Percentiles rank a stretch among this genome's conserved stretches.
Evolutionary conservation across 768 basidiomycete genomes (phyloP).

Genomic region (Kwoniella sp.): DNA sequence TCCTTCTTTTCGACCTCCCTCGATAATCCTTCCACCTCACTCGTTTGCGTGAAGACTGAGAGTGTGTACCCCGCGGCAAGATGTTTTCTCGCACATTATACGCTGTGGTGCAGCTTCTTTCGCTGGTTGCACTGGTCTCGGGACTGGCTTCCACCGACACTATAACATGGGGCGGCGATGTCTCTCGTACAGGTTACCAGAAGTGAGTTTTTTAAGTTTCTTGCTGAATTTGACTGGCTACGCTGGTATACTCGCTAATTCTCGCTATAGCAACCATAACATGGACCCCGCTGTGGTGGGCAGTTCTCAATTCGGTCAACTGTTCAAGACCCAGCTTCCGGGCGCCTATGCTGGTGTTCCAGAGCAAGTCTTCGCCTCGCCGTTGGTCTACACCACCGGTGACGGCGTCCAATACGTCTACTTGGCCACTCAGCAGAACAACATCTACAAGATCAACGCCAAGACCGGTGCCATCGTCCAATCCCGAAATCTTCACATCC

Average conservation of each 20-base stretch:
- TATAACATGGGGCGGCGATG: constrained; percentile 22
- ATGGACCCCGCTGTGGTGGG: constrained; percentile 24
- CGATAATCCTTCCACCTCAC: neutral
- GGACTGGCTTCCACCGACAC: constrained; percentile 12
- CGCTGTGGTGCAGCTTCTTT: constrained; percentile 10
- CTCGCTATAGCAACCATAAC: constrained; percentile 22
- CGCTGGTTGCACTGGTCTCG: constrained; percentile 13
- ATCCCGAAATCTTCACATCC: constrained; percentile 21
- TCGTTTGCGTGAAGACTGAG: too few species aligned
- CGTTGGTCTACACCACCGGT: constrained; percentile 16
- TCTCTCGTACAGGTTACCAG: constrained; percentile 17
- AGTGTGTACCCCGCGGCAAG: neutral
- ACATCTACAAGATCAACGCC: constrained; percentile 25
- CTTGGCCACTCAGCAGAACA: constrained; percentile 26
- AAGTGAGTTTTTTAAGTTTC: constrained; percentile 14
- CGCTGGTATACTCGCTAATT: too few species aligned
- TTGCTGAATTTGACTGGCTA: too few species aligned
- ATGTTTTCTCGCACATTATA: constrained; percentile 16
- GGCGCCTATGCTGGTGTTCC: constrained; percentile 15
- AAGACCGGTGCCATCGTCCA: constrained; percentile 22
- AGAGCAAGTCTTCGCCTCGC: constrained; percentile 16
- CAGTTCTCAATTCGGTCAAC: constrained; percentile 23
- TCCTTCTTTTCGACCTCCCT: neutral
- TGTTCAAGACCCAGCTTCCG: constrained; percentile 20
- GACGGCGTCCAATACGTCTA: constrained; percentile 24